phyloP scores from a whole-genome alignment of 768 basidiomycete species.

The Leucogyrophana mollusca region DNA sequence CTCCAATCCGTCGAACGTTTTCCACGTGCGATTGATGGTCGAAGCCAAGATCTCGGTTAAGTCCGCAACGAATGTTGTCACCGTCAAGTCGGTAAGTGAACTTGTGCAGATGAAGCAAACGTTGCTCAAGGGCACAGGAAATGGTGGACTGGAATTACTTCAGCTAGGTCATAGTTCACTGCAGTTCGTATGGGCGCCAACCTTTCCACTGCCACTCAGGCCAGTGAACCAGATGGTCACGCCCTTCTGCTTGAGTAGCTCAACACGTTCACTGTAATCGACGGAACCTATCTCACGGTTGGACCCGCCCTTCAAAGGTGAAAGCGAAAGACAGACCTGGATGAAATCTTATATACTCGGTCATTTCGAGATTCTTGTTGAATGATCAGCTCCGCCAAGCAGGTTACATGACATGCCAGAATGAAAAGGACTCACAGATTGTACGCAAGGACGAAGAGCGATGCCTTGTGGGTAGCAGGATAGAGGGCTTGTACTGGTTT shows the following conservation, averaged over 20 bases:
- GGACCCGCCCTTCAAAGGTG: neutral
- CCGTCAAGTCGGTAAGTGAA: constrained; percentile 94
- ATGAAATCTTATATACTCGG: constrained; percentile 57
- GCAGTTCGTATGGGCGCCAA: constrained; percentile 25
- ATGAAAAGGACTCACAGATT: too few species aligned
- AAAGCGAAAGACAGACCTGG: constrained; percentile 38
- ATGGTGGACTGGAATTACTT: constrained; percentile 76
- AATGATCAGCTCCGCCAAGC: too few species aligned
- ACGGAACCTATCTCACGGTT: constrained; percentile 62
- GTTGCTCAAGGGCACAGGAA: constrained; percentile 94
- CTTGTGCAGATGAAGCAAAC: constrained; percentile 82
- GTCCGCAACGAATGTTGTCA: constrained; percentile 91
- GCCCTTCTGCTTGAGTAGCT: constrained; percentile 78
- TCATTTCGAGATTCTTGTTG: too few species aligned
- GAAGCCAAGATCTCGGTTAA: constrained; percentile 96
- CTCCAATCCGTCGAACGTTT: constrained; percentile 95
- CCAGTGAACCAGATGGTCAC: constrained; percentile 97
- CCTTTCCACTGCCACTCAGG: constrained; percentile 93
- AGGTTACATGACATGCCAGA: too few species aligned
- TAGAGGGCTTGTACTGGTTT: too few species aligned
- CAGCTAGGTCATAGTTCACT: neutral
- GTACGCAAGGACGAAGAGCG: too few species aligned
- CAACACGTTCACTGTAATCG: constrained; percentile 60
- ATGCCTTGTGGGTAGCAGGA: too few species aligned
- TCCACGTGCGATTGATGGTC: constrained; percentile 89